These are phyloP conservation scores for Xylaria digitata DNA, from an alignment of 2,329 filamentous ascomycete genomes.

Conservation along the genomic window DNA sequence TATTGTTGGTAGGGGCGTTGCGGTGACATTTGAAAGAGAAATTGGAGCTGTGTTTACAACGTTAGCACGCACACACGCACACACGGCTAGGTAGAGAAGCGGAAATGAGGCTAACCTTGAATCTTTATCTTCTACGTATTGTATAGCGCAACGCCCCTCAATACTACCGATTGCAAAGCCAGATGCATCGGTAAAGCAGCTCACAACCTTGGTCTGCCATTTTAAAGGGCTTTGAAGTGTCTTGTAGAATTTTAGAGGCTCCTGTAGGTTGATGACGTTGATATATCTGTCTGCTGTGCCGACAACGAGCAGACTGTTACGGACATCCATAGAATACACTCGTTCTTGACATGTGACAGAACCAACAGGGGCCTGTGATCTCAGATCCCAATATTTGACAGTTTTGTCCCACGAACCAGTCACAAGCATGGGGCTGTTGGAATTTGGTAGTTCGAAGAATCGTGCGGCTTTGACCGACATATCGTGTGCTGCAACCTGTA, in stretches of 20 bases:
- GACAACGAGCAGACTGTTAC: constrained; percentile 87
- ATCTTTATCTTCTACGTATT: constrained; percentile 98
- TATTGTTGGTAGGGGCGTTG: constrained; percentile 77
- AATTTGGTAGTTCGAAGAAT: constrained; percentile 75
- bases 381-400: constrained; percentile 88
- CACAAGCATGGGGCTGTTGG: constrained; percentile 82
- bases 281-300: constrained; percentile 96
- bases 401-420: constrained; percentile 95
- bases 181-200: constrained; percentile 90
- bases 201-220: constrained; percentile 96
- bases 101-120: constrained; percentile 63
- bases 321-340: constrained; percentile 92
- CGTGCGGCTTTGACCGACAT: constrained; percentile 81
- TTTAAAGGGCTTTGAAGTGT: constrained; percentile 95
- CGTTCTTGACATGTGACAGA: constrained; percentile 77
- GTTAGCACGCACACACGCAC: constrained; percentile 25
- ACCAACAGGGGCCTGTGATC: constrained; percentile 72
- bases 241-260: constrained; percentile 94
- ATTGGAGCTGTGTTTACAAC: constrained; percentile 71
- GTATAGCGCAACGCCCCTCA: constrained; percentile 96
- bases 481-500: constrained; percentile 86
- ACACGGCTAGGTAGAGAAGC: neutral
- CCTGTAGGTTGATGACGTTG: constrained; percentile 90
- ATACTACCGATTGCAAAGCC: constrained; percentile 97
- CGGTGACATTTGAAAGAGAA: constrained; percentile 99